Evolutionary conservation across 345 rosid genomes (phyloP).

Genomic region (Boechera retrofracta): DNA sequence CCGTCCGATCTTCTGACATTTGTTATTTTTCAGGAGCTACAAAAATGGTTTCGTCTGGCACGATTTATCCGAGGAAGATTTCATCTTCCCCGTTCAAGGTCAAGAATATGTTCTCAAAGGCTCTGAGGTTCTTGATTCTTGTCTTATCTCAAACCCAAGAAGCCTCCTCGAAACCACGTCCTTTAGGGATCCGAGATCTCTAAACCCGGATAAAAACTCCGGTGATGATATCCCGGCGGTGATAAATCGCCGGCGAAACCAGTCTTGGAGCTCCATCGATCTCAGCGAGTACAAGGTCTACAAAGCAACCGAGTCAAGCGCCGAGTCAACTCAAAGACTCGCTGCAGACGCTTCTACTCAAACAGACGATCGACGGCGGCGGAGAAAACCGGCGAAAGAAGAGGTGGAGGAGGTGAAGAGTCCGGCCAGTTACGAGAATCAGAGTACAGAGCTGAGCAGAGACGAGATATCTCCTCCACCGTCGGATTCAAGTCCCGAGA

Average conservation of each 20-base stretch:
- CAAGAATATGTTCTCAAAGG: conserved; percentile 95
- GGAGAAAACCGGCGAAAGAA: conserved; percentile 55
- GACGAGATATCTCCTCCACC: conserved; percentile 96
- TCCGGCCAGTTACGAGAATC: conserved; percentile 42
- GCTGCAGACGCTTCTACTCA: conserved; percentile 95
- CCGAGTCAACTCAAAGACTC: conserved; percentile 57
- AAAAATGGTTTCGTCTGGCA: conserved; percentile 97
- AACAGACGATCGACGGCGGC: conserved; percentile 70
- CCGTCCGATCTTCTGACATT: conserved; percentile 20
- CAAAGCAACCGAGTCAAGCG: conserved; percentile 56
- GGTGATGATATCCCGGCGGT: conserved; percentile 51
- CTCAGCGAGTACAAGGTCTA: conserved; percentile 80
- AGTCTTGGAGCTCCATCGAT: conserved; percentile 86
- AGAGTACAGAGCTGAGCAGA: conserved; percentile 65
- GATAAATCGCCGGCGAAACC: conserved; percentile 63
- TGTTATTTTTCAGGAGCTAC: conserved; percentile 65
- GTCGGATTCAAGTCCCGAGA: conserved; percentile 96
- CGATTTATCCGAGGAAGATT: conserved; percentile 77
- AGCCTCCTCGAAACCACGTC: conserved; percentile 58
- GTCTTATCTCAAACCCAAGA: conserved; percentile 42
- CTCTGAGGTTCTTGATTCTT: conserved; percentile 71
- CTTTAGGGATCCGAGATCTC: conserved; percentile 51
- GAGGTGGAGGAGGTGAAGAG: conserved; percentile 39
- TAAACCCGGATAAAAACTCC: conserved; percentile 32
- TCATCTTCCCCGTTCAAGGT: conserved; percentile 83